Percentiles rank a stretch among this genome's conserved stretches.
Conservation (phyloP, 129 eudicot genomes). For the Logfia minima region DNA sequence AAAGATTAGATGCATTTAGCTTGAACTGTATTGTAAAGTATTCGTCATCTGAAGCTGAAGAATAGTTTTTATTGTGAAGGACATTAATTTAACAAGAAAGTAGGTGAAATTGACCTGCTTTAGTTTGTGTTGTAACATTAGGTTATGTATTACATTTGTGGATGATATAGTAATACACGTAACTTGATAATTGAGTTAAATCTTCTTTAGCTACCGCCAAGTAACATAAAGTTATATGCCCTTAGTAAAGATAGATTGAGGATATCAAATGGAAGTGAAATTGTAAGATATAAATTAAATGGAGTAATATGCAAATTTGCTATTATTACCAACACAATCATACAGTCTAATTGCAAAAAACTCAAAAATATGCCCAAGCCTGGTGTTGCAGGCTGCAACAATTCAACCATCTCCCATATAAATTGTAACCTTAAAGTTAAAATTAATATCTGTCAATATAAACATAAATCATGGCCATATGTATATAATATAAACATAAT, state of each 20-base stretch:
- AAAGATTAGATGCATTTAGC: background rate
- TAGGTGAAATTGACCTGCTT: background rate
- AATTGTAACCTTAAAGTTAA: background rate
- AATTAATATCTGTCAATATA: background rate
- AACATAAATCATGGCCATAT: background rate
- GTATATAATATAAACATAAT: background rate
- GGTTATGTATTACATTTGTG: background rate
- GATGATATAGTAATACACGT: background rate
- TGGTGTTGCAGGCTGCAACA: background rate
- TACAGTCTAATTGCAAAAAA: background rate
- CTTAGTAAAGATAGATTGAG: background rate
- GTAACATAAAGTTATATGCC: background rate
- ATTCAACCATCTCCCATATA: background rate
- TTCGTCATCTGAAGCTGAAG: background rate
- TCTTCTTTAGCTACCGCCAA: slow-evolving; percentile 1
- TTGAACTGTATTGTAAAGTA: background rate
- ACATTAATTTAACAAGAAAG: background rate
- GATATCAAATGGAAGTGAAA: background rate
- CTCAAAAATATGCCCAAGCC: background rate
- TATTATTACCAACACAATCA: background rate
- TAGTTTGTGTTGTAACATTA: background rate
- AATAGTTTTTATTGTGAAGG: background rate
- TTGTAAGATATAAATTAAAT: background rate
- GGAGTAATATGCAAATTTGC: background rate
- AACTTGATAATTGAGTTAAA: background rate